Base-by-base conservation (phyloP, 495 filamentous ascomycete species). In the Hapsidospora chrysogenum region DNA sequence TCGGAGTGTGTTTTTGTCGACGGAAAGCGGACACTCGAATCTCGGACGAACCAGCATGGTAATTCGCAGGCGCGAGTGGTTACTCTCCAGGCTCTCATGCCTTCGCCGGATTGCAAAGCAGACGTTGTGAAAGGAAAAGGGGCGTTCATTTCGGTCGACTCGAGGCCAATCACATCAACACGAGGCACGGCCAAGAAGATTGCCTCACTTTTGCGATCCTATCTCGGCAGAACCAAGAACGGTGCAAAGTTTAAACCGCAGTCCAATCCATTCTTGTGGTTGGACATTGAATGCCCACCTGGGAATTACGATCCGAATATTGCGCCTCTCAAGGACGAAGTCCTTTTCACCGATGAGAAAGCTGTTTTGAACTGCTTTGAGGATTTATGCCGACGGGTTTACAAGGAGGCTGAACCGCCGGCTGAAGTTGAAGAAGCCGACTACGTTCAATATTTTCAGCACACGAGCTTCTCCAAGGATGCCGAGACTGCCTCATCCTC, bases 301-400 rank as follows among this genome's bases (percentile, higher is more conserved):
- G 72, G 68, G 10, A 78, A 64, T 32, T 95, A 97, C 41, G 87
- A 96, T 58, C 66, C 71, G 2, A 96, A 94, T 45, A 64, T 96
- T 35, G 85, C 96, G 46, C 85, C 86, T 0, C 70, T 78, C 0
- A 97, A 97, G 49, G 80, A 95, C 41, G 78, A 94, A 50, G 70
- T 95, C 2, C 36, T 93, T 0, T 93, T 97, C 47, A 58, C 65
- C 18, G 58, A 89, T 29, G 60, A 72, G 19, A 49, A 70, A 0
- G 3, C 42, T 2, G 36, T 92, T 7, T 30, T 57, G 3, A 44
- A 50, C 3, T 40, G 66, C 3, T 61, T 76, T 2, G 68, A 78
- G 31, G 44, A 45, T 0, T 48, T 83, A 2, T 72, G 87, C 9
- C 44, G 43, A 7, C 47, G 53, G 13, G 44, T 65, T 8, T 87